Percentiles rank a stretch among this genome's conserved stretches.
phyloP scores from a whole-genome alignment of 495 filamentous ascomycete species.

The Aspergillus carlsbadensis region DNA sequence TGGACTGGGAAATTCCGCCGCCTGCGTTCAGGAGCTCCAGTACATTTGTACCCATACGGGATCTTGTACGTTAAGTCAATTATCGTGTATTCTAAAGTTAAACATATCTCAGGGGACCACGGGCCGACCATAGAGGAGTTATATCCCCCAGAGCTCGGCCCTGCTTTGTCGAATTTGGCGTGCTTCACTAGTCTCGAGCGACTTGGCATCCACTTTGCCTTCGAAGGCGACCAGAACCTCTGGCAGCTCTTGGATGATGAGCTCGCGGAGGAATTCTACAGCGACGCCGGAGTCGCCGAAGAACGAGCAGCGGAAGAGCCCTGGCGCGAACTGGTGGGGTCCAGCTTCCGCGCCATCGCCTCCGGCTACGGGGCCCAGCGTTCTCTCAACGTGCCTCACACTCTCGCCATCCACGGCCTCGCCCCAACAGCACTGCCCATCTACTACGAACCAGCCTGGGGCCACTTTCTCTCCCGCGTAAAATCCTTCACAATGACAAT shows the following conservation, averaged over 20 bases:
- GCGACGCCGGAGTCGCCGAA: not conserved
- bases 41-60: not conserved
- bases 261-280: not conserved
- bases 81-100: not conserved
- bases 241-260: not conserved
- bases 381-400: not conserved
- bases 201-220: not conserved
- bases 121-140: not conserved
- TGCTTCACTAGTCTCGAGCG: not conserved
- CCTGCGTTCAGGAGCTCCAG: conserved; percentile 3
- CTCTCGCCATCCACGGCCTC: not conserved
- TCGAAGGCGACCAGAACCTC: not conserved
- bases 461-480: not conserved
- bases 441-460: not conserved
- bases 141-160: not conserved
- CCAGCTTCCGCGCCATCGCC: conserved; percentile 3
- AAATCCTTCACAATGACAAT: not conserved
- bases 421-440: not conserved
- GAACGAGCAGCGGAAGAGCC: not conserved
- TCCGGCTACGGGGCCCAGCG: not conserved
- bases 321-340: conserved; percentile 3
- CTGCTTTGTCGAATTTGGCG: not conserved
- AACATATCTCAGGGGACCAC: not conserved
- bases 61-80: not conserved
- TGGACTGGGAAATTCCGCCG: not conserved